Conservation (phyloP, 1,284 basidiomycete genomes). For the Fomitopsis betulina region DNA sequence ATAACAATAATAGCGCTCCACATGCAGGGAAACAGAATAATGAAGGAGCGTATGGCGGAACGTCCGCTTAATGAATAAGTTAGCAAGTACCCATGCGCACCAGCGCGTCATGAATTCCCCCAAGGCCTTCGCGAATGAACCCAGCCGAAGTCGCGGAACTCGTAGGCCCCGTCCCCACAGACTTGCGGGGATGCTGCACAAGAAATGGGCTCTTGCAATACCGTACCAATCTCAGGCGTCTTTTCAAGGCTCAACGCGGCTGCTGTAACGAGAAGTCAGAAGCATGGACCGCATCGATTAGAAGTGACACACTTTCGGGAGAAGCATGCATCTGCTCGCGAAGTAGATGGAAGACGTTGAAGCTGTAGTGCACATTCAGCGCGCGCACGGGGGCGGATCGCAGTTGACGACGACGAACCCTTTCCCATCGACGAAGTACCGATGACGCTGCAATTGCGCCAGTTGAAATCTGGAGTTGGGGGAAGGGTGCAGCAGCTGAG, state of each 20-base stretch:
- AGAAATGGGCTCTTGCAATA: neutral
- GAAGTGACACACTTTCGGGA: neutral
- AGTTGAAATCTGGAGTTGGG: constrained; percentile 24
- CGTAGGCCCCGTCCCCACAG: constrained; percentile 2
- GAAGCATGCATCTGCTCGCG: neutral
- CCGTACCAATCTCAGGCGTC: neutral
- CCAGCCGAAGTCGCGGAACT: constrained; percentile 22
- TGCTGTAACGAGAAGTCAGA: neutral
- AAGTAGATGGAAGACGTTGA: constrained; percentile 13
- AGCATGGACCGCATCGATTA: neutral
- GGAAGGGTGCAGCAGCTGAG: constrained; percentile 22
- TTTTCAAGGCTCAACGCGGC: neutral
- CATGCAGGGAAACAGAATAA: neutral
- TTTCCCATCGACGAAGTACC: constrained; percentile 26
- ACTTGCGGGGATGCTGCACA: neutral
- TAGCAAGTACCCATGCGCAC: neutral
- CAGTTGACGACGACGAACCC: constrained; percentile 10
- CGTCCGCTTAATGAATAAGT: neutral
- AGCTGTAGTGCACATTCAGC: constrained; percentile 9
- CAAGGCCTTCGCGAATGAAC: constrained; percentile 23
- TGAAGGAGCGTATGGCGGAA: neutral
- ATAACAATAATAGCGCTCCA: neutral
- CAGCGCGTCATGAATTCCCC: constrained; percentile 4
- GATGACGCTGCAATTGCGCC: constrained; percentile 22
- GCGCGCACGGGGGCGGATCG: neutral